Conservation (phyloP, 2,329 filamentous ascomycete species). For the Onygenales sp. region DNA sequence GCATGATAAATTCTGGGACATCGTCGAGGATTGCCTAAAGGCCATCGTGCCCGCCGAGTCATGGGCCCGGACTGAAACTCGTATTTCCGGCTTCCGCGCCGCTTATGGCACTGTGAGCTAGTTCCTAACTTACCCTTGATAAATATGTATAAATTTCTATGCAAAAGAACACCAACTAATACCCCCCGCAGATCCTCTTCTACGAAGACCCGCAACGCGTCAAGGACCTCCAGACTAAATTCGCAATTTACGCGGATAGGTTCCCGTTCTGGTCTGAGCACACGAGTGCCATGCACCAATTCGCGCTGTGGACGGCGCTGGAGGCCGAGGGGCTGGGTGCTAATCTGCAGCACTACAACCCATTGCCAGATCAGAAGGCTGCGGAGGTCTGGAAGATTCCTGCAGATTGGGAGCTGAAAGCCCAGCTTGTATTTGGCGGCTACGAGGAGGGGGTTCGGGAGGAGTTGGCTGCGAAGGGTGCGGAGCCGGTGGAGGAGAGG, state of each 20-base stretch:
- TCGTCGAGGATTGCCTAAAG: not conserved
- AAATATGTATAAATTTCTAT: not conserved
- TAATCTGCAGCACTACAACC: constrained; percentile 84
- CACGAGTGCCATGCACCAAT: constrained; percentile 42
- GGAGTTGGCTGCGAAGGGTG: not conserved
- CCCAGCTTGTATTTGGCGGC: not conserved
- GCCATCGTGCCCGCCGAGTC: not conserved
- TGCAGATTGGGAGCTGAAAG: not conserved
- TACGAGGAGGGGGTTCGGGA: not conserved
- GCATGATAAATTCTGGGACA: not conserved
- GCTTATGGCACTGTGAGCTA: not conserved
- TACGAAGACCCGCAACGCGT: not conserved
- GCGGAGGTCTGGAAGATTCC: constrained; percentile 38
- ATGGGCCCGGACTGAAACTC: not conserved
- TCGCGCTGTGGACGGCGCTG: constrained; percentile 62
- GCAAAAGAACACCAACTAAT: too few species aligned
- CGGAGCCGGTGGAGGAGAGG: not conserved
- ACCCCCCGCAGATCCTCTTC: not conserved
- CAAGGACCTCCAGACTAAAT: not conserved
- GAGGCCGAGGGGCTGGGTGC: constrained; percentile 70
- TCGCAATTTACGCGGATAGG: not conserved
- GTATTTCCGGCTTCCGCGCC: not conserved
- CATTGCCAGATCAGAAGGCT: constrained; percentile 63
- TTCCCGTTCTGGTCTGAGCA: not conserved
- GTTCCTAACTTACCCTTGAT: not conserved